Evolutionary conservation across 2,329 filamentous ascomycete genomes (phyloP).

Genomic region (Alternaria consortialis): DNA sequence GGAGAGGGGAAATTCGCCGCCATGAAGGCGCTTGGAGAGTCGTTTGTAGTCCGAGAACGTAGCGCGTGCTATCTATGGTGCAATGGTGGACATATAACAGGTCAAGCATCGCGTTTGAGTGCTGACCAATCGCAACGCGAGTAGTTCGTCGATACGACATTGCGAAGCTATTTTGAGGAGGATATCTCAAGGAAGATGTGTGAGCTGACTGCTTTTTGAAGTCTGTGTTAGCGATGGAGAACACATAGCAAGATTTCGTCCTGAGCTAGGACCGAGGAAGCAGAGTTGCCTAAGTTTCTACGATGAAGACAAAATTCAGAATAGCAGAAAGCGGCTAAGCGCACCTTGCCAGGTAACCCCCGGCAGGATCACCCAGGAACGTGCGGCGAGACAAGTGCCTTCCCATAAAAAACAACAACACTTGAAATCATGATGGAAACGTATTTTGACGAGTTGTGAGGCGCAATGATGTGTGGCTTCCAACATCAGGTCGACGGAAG

Average conservation of each 20-base stretch:
- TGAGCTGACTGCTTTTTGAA: constrained; percentile 12
- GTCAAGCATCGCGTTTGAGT: constrained; percentile 34
- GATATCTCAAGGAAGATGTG: constrained; percentile 40
- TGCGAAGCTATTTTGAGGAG: constrained; percentile 41
- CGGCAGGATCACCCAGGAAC: not conserved
- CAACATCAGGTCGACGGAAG: not conserved
- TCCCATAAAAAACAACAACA: no score
- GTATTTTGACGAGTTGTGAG: not conserved
- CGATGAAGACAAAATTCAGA: not conserved
- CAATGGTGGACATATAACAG: constrained; percentile 39
- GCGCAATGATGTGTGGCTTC: not conserved
- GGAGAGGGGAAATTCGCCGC: no score
- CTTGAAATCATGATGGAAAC: not conserved
- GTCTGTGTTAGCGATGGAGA: not conserved
- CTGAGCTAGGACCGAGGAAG: not conserved
- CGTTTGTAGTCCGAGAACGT: constrained; percentile 36
- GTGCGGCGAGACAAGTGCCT: not conserved
- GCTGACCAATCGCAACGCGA: constrained; percentile 32
- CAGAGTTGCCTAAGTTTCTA: not conserved
- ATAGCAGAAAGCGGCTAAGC: not conserved
- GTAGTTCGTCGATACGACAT: constrained; percentile 42
- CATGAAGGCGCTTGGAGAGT: constrained; percentile 24
- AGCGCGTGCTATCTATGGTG: constrained; percentile 35
- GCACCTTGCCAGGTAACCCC: not conserved
- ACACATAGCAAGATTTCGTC: not conserved